Evolutionary conservation across 2,329 filamentous ascomycete genomes (phyloP).

Genomic region (Ramularia collo-cygni): DNA sequence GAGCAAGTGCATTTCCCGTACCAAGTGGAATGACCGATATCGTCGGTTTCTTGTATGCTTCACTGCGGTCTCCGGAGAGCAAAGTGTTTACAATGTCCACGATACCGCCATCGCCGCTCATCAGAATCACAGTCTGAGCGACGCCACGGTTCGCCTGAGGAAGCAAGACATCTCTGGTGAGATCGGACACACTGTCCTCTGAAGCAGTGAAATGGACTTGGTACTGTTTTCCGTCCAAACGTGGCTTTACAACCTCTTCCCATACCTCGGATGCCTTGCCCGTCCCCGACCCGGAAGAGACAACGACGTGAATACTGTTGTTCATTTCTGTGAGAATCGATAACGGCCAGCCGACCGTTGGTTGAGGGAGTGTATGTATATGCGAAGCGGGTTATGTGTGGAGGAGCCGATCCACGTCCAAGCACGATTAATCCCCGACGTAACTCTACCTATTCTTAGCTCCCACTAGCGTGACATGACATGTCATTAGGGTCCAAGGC

Average conservation of each 20-base stretch:
- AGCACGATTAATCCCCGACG: no score
- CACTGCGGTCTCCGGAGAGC: slow-evolving; percentile 33
- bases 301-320: slow-evolving; percentile 40
- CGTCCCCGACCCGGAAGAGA: slow-evolving; percentile 41
- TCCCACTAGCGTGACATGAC: no score
- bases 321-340: no score
- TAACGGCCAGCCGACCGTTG: no score
- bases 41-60: slow-evolving; percentile 47
- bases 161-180: slow-evolving; percentile 49
- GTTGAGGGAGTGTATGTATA: no score
- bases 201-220: slow-evolving; percentile 56
- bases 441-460: no score
- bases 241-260: slow-evolving; percentile 31
- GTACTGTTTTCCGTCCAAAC: slow-evolving; percentile 11
- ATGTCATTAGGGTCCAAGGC: no score
- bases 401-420: no score
- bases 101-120: slow-evolving; percentile 83
- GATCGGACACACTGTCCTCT: slow-evolving; percentile 55
- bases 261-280: slow-evolving; percentile 36
- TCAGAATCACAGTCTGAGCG: slow-evolving; percentile 61
- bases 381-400: no score
- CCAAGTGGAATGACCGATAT: slow-evolving; percentile 47
- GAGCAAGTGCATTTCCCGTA: slow-evolving; percentile 43
- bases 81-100: slow-evolving; percentile 74
- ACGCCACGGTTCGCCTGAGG: slow-evolving; percentile 42